phyloP scores from a whole-genome alignment of 805 yeast species.

The Metschnikowia chrysomelidarum region DNA sequence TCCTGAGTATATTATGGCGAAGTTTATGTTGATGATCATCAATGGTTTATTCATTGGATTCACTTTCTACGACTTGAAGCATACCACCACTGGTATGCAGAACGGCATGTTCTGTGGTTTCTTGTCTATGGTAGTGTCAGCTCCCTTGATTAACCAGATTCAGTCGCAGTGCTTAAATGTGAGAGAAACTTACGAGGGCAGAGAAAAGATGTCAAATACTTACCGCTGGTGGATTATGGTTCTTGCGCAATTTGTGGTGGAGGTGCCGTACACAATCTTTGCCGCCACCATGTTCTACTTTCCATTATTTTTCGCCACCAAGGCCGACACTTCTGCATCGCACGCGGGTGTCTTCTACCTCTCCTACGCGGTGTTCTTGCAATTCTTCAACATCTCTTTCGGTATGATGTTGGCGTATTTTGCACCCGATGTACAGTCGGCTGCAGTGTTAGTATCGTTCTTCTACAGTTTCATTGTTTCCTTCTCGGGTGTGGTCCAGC shows the following conservation, averaged over 20 bases:
- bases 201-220: conserved; percentile 70
- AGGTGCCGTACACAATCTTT: conserved; percentile 53
- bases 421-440: conserved; percentile 66
- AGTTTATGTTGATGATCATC: conserved; percentile 33
- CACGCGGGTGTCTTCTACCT: conserved; percentile 44
- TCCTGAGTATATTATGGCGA: conserved; percentile 19
- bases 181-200: conserved; percentile 64
- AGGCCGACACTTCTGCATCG: conserved; percentile 15
- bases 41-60: conserved; percentile 38
- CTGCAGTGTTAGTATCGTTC: conserved; percentile 57
- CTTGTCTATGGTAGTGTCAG: conserved; percentile 54
- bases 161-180: conserved; percentile 57
- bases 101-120: conserved; percentile 48
- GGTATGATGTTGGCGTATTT: conserved; percentile 52
- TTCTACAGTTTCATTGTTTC: conserved; percentile 56
- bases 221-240: conserved; percentile 68
- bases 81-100: conserved; percentile 28
- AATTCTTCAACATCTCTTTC: conserved; percentile 37
- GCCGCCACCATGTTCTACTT: conserved; percentile 32
- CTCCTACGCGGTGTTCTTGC: conserved; percentile 48
- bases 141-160: conserved; percentile 61
- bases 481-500: conserved; percentile 54
- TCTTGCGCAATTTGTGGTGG: conserved; percentile 52
- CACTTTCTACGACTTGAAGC: conserved; percentile 28
- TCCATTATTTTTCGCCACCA: conserved; percentile 40